Evolutionary conservation across 208 protist species (phyloP), one percentile per base, ranked within the genome.

Genomic region (Leishmania mexicana): DNA sequence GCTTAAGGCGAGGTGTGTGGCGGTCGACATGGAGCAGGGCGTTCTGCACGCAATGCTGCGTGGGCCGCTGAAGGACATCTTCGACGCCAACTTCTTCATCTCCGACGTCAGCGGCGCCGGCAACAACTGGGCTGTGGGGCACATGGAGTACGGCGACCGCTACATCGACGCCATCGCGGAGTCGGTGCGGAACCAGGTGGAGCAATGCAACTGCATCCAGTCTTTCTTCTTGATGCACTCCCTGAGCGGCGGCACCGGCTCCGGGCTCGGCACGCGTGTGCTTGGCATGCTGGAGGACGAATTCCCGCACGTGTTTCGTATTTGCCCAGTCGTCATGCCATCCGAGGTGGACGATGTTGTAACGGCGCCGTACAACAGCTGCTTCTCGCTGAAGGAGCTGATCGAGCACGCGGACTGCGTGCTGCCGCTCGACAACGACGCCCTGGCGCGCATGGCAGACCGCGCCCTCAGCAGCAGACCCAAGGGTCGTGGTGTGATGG

Each of bases 21-120:
- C 98, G 1, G 91, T 99, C 42, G 99, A 99, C 86, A 99, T 99
- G 95, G 98, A 99, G 88, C 91, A 99, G 76, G 97, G 97, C 78
- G 98, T 99, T 11, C 83, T 99, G 71, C 85, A 90, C 45, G 76
- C 93, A 21, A 93, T 99, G 87, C 49, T 98, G 70, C 83, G 88
- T 42, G 89, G 95, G 0, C 94, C 95, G 6, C 85, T 99, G 35
- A 86, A 86, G 19, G 84, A 92, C 54, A 80, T 99, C 38, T 99
- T 99, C 78, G 97, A 99, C 81, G 53, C 81, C 13, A 93, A 85
- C 45, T 97, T 97, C 77, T 97, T 98, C 74, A 93, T 98, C 1
- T 96, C 90, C 0, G 93, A 97, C 77, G 91, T 97, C 21, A 96
- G 92, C 74, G 95, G 95, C 6, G 96, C 93, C 11, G 94, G 95